These are phyloP conservation scores for Xylariaceae sp. DNA, from an alignment of 2,329 filamentous ascomycete species.

Conservation along the genomic window DNA sequence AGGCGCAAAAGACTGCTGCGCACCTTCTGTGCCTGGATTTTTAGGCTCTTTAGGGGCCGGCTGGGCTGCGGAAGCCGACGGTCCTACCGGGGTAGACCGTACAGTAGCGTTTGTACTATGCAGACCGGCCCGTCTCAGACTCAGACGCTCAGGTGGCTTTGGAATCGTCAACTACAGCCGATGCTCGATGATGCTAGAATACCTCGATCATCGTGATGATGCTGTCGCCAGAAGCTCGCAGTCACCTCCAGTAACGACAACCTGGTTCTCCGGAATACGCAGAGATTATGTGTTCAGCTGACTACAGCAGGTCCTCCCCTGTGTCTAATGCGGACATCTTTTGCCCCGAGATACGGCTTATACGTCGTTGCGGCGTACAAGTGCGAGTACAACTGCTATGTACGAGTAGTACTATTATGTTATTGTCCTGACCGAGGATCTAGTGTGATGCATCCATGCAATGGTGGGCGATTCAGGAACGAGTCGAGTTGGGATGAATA, in stretches of 20 bases:
- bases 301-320: neutral
- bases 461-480: neutral
- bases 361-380: neutral
- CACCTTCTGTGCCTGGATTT: slow-evolving; percentile 1
- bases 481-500: neutral
- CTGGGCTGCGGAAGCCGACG: neutral
- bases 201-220: neutral
- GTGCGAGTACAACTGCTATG: neutral
- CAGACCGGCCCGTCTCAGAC: neutral
- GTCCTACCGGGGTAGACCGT: neutral
- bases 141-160: neutral
- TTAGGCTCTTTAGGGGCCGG: too few species aligned
- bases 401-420: too few species aligned
- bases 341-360: neutral
- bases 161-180: neutral
- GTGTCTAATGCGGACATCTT: neutral
- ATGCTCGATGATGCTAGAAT: neutral
- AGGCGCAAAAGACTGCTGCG: neutral
- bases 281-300: neutral
- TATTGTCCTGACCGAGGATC: neutral
- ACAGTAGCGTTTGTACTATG: neutral
- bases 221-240: neutral
- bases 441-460: neutral
- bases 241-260: neutral
- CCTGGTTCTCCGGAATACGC: too few species aligned